Conservation (phyloP, 352 stramenopile genomes). For the Phytophthora tubulina region DNA sequence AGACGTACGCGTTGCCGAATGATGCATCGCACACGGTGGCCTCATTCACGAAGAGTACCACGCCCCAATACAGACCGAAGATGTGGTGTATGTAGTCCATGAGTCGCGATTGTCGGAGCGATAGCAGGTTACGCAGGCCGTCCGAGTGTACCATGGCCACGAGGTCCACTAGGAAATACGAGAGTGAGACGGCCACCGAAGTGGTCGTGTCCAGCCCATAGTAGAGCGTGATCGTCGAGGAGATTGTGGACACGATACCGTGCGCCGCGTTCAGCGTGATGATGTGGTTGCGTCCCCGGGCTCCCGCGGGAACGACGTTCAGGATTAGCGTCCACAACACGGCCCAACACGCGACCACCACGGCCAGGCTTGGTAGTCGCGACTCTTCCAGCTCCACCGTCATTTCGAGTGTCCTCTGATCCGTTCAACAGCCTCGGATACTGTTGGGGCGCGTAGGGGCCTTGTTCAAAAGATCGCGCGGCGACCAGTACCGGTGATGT, state of each 20-base stretch:
- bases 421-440: background rate
- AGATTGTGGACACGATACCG: conserved; percentile 67
- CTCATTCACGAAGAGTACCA: conserved; percentile 69
- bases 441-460: background rate
- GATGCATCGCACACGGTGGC: conserved; percentile 55
- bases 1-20: conserved; percentile 81
- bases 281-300: conserved; percentile 67
- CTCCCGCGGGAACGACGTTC: conserved; percentile 50
- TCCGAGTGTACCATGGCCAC: conserved; percentile 67
- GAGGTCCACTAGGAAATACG: conserved; percentile 79
- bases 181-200: conserved; percentile 68
- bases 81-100: conserved; percentile 85
- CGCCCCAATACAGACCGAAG: conserved; percentile 71
- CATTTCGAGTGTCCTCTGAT: background rate
- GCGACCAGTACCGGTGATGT: background rate
- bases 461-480: background rate
- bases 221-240: conserved; percentile 55
- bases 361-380: conserved; percentile 48
- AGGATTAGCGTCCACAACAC: conserved; percentile 63
- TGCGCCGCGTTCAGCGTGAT: conserved; percentile 75
- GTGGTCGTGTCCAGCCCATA: conserved; percentile 59
- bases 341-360: conserved; percentile 52
- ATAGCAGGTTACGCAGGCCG: conserved; percentile 45
- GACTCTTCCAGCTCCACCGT: conserved; percentile 21
- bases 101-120: conserved; percentile 55